Evolutionary conservation across 495 filamentous ascomycete genomes (phyloP).

Genomic region (Diplogelasinospora grovesii): DNA sequence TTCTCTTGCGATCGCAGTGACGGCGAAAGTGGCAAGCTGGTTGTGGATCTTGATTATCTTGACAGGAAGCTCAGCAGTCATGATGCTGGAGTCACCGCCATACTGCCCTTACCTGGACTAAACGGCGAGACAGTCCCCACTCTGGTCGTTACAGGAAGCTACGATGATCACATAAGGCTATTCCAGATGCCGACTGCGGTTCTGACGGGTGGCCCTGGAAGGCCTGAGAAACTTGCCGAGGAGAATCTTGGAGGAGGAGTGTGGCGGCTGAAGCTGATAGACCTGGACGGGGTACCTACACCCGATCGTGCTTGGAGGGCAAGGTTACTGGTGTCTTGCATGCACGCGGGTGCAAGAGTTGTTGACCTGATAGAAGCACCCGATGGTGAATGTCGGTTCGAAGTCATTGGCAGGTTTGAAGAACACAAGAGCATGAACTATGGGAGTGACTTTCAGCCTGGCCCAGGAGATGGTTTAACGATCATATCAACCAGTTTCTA

Average conservation of each 20-base stretch:
- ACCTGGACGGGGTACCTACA: slow-evolving; percentile 7
- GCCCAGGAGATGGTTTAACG: slow-evolving; percentile 24
- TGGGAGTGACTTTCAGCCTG: slow-evolving; percentile 65
- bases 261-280: slow-evolving; percentile 71
- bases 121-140: slow-evolving; percentile 29
- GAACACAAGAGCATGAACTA: slow-evolving; percentile 97
- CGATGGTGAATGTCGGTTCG: slow-evolving; percentile 50
- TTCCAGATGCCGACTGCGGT: slow-evolving; percentile 42
- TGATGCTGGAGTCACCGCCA: slow-evolving; percentile 79
- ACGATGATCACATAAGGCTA: slow-evolving; percentile 78
- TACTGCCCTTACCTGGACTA: slow-evolving; percentile 55
- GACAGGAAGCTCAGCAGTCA: slow-evolving; percentile 54
- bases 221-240: slow-evolving; percentile 51
- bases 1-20: slow-evolving; percentile 18
- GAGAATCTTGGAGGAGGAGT: slow-evolving; percentile 75
- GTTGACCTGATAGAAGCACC: slow-evolving; percentile 34
- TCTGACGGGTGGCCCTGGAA: slow-evolving; percentile 12
- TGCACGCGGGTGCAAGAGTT: slow-evolving; percentile 78
- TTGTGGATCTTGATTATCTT: no score
- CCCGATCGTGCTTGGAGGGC: slow-evolving; percentile 27
- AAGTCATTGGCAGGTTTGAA: slow-evolving; percentile 66
- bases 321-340: slow-evolving; percentile 77
- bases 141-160: slow-evolving; percentile 78
- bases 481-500: slow-evolving; percentile 87
- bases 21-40: no score